Evolutionary conservation across 2,329 filamentous ascomycete genomes (phyloP).

Genomic region (Alternaria infectoria): DNA sequence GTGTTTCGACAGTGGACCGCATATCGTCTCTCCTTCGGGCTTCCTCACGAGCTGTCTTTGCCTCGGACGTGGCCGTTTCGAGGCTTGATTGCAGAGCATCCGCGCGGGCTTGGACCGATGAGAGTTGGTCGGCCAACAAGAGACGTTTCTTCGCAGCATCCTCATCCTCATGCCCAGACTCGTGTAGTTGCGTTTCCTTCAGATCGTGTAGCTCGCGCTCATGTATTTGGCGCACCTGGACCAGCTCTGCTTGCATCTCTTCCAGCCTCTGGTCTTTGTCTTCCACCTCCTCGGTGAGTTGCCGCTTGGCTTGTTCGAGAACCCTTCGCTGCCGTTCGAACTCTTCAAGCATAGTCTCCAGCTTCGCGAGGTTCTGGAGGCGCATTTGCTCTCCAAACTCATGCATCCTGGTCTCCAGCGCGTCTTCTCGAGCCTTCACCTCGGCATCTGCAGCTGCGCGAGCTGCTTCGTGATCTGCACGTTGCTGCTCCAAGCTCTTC

Average conservation of each 20-base stretch:
- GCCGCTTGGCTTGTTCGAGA: constrained; percentile 7
- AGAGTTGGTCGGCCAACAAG: constrained; percentile 27
- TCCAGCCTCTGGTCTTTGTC: constrained; percentile 2
- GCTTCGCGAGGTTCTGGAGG: constrained; percentile 29
- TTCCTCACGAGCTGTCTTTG: constrained; percentile 32
- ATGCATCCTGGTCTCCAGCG: constrained; percentile 29
- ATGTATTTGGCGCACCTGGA: background rate
- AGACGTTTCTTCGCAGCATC: constrained; percentile 12
- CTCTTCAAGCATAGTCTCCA: constrained; percentile 34
- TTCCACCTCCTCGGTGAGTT: constrained; percentile 6
- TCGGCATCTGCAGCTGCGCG: constrained; percentile 10
- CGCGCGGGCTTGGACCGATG: constrained; percentile 33
- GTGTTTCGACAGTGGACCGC: constrained; percentile 13
- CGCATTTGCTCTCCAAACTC: constrained; percentile 38
- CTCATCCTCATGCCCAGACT: background rate
- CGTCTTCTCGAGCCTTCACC: constrained; percentile 29
- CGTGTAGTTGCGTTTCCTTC: constrained; percentile 3
- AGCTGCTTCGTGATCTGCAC: constrained; percentile 12
- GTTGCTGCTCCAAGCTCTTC: constrained; percentile 21
- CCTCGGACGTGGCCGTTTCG: constrained; percentile 33
- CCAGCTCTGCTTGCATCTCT: constrained; percentile 6
- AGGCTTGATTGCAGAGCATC: constrained; percentile 34
- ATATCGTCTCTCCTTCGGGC: constrained; percentile 16
- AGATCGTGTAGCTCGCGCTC: constrained; percentile 12
- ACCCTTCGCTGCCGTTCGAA: constrained; percentile 8